phyloP scores from a whole-genome alignment of 495 filamentous ascomycete species.

The Aspergillus homomorphus region DNA sequence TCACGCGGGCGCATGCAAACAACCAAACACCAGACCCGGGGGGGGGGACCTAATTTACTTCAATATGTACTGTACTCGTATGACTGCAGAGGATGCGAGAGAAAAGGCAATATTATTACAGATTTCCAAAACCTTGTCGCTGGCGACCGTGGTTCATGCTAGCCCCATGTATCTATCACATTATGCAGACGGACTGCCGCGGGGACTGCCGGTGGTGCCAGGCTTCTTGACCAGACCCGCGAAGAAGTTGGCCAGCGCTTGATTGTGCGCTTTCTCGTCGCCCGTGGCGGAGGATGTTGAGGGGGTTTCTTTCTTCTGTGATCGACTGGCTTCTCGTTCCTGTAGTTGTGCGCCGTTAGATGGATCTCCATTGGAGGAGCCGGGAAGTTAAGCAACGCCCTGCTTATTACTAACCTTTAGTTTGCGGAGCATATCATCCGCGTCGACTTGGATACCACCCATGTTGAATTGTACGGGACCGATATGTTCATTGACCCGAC shows the following conservation, averaged over 20 bases:
- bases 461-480: constrained; percentile 96
- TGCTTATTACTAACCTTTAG: constrained; percentile 63
- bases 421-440: constrained; percentile 89
- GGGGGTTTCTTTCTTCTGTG: constrained; percentile 42
- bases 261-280: constrained; percentile 63
- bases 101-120: not conserved
- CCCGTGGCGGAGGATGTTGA: constrained; percentile 35
- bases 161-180: not conserved
- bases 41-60: too few species aligned
- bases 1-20: constrained; percentile 11
- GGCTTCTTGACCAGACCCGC: constrained; percentile 61
- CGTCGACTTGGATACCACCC: constrained; percentile 94
- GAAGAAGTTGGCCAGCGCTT: constrained; percentile 67
- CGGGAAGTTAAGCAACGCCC: too few species aligned
- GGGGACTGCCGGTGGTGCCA: constrained; percentile 32
- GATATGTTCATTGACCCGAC: constrained; percentile 80
- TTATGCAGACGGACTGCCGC: constrained; percentile 42
- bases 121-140: not conserved
- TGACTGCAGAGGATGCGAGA: not conserved
- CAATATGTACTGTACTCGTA: not conserved
- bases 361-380: not conserved
- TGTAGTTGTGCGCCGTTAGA: constrained; percentile 23
- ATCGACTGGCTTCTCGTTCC: constrained; percentile 56
- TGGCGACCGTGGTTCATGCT: too few species aligned
- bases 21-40: too few species aligned